A percentile compares a stretch with the other conserved stretches of the same genome.
Conservation (phyloP, 495 filamentous ascomycete genomes). For the Glarea lozoyensis region DNA sequence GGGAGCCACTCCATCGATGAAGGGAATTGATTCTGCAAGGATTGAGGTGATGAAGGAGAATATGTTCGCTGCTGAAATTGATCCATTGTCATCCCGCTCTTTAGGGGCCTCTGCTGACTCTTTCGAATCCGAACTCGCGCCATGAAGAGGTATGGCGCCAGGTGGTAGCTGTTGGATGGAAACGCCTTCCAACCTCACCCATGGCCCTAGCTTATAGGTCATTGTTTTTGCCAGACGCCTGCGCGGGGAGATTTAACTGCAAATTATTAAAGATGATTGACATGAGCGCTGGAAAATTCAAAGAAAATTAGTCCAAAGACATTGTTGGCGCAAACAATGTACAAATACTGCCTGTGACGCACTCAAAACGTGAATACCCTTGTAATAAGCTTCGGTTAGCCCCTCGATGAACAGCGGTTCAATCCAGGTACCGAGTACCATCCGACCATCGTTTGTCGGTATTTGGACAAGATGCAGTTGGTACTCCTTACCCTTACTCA, state of each 20-base stretch:
- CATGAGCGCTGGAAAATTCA: no score
- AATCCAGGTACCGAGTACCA: no score
- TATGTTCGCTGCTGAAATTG: conserved; percentile 19
- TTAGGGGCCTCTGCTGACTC: conserved; percentile 5
- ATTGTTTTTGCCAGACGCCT: no score
- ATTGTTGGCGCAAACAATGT: not conserved
- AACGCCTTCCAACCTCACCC: conserved; percentile 27
- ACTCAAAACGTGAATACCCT: conserved; percentile 5
- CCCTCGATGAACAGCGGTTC: no score
- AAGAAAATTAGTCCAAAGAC: not conserved
- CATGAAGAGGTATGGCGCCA: no score
- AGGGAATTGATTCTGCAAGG: conserved; percentile 46
- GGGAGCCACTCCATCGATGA: conserved; percentile 39
- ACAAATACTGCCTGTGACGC: conserved; percentile 10
- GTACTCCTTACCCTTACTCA: no score
- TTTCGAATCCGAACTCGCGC: conserved; percentile 7
- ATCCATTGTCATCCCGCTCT: conserved; percentile 2
- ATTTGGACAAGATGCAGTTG: no score
- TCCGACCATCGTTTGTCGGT: no score
- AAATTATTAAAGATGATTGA: no score
- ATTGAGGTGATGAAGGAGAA: conserved; percentile 30
- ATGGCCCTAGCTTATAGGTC: conserved; percentile 13
- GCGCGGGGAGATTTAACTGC: no score
- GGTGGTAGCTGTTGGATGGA: conserved; percentile 29
- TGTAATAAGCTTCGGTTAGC: no score